Base-by-base conservation (phyloP, 495 filamentous ascomycete genomes). In the Aspergillus heteromorphus region DNA sequence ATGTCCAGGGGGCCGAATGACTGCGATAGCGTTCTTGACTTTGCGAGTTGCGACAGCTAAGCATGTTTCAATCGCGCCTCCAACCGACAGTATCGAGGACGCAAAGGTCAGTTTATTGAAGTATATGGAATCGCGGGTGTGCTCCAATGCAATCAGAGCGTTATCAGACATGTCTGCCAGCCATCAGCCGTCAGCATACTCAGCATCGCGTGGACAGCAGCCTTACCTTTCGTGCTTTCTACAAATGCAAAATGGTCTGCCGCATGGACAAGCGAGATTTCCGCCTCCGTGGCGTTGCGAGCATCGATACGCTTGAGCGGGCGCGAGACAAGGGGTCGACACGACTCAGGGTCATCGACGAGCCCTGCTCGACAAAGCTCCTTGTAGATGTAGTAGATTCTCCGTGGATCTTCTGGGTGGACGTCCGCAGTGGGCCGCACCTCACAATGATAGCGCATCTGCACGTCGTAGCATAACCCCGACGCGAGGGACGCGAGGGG, bases 1-100 rank as follows among this genome's bases (percentile, higher is more conserved):
- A 60, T 98, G 93, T 2, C 93, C 95, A 0, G 93, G 93, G 2
- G 93, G 93, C 38, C 93, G 84, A 54, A 98, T 93, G 13, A 97
- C 84, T 0, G 93, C 93, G 61, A 98, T 92, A 2, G 89, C 89
- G 63, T 98, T 98, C 65, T 92, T 96, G 45, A 96, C 87, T 29
- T 78, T 76, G 8, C 90, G 86, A 10, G 76, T 72, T 14, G 90
- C 85, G 0, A 98, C 91, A 25, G 87, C 85, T 59, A 89, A 79
- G 68, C 91, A 95, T 0, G 91, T 95, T 66, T 98, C 95, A 55
- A 97, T 96, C 7, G 91, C 92, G 21, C 92, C 93, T 36, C 93
- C 93, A n/a, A 87, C 89, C 1, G 92, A 91, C 20, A 99, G 76
- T 13, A 86, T 69, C 0, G 92, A 84, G 30, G 88, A 88, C n/a